phyloP scores from a whole-genome alignment of 352 stramenopile species.

The Pythium dissotocum region DNA sequence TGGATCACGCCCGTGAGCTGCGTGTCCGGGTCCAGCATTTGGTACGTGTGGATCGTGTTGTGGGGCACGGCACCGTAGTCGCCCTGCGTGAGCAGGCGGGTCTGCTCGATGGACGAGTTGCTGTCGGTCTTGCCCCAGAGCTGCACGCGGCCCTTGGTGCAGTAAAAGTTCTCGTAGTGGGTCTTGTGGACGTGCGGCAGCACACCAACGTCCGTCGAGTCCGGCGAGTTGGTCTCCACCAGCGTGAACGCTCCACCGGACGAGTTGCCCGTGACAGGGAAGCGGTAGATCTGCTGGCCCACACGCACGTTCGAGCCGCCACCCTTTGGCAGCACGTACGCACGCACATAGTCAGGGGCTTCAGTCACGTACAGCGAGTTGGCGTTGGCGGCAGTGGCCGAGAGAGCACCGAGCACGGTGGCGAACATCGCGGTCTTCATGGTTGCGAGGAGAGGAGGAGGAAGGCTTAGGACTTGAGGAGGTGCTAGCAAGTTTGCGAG shows the following conservation, averaged over 20 bases:
- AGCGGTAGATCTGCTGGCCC: slow-evolving; percentile 44
- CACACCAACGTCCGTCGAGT: slow-evolving; percentile 47
- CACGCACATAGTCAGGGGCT: slow-evolving; percentile 38
- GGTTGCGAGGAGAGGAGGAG: background rate
- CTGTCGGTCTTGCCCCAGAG: slow-evolving; percentile 45
- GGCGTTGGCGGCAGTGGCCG: background rate
- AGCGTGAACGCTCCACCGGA: slow-evolving; percentile 17
- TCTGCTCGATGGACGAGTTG: slow-evolving; percentile 36
- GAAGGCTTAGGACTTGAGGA: background rate
- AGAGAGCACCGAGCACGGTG: background rate
- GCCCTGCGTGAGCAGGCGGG: slow-evolving; percentile 48
- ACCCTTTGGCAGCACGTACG: slow-evolving; percentile 57
- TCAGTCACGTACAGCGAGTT: slow-evolving; percentile 44
- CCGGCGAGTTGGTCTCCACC: slow-evolving; percentile 30
- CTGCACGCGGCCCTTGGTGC: slow-evolving; percentile 49
- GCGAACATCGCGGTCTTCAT: slow-evolving; percentile 16
- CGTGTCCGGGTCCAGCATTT: slow-evolving; percentile 55
- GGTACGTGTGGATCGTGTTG: slow-evolving; percentile 62
- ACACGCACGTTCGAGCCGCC: slow-evolving; percentile 36
- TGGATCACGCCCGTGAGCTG: slow-evolving; percentile 62
- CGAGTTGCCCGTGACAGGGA: slow-evolving; percentile 27
- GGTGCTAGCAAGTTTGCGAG: background rate
- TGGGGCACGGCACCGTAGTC: slow-evolving; percentile 58
- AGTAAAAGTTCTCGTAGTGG: slow-evolving; percentile 67
- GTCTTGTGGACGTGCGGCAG: slow-evolving; percentile 57